Evolutionary conservation across 2,329 filamentous ascomycete genomes (phyloP).

Genomic region (Aspergillus oerlinghausenensis): DNA sequence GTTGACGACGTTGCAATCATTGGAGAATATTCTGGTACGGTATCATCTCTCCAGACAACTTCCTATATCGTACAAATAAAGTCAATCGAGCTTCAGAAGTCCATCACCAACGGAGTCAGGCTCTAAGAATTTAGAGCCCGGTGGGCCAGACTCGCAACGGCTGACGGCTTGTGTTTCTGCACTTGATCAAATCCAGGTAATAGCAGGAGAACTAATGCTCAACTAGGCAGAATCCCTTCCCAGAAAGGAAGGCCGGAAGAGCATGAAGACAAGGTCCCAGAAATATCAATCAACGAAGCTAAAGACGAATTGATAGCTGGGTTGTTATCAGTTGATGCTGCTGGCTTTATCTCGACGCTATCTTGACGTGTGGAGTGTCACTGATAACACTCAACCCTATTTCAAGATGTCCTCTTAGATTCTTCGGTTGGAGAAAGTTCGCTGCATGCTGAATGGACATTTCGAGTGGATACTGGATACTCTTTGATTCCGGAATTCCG

Average conservation of each 20-base stretch:
- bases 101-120: not conserved
- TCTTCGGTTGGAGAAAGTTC: too few relatives aligned
- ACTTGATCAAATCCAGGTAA: not conserved
- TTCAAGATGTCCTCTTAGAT: not conserved
- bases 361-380: not conserved
- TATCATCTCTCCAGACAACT: not conserved
- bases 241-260: slow-evolving; percentile 21
- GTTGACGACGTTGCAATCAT: not conserved
- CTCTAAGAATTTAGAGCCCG: too few relatives aligned
- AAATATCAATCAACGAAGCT: slow-evolving; percentile 1
- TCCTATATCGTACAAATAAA: not conserved
- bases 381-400: not conserved
- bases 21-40: not conserved
- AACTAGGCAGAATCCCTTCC: not conserved
- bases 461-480: not conserved
- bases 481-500: not conserved
- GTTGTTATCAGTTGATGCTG: not conserved
- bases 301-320: not conserved
- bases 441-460: not conserved
- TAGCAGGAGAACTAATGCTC: not conserved
- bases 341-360: not conserved
- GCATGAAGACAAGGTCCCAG: slow-evolving; percentile 4
- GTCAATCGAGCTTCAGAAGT: not conserved
- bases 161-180: not conserved
- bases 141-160: not conserved